phyloP scores from a whole-genome alignment of 495 filamentous ascomycete species.

The Delitschia confertaspora region DNA sequence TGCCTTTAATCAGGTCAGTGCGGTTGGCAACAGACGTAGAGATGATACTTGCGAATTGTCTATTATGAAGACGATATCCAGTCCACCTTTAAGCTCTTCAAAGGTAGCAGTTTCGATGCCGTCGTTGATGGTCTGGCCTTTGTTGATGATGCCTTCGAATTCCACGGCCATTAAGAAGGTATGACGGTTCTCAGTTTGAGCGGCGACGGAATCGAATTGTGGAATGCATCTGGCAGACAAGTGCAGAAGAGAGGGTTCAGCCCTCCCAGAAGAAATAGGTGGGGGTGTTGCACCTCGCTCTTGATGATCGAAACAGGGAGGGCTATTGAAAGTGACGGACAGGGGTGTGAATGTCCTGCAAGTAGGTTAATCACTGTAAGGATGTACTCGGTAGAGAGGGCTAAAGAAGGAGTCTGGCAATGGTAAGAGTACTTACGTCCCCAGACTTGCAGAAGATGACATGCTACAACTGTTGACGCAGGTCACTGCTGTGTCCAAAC shows the following conservation, averaged over 20 bases:
- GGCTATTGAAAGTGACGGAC: too few species aligned
- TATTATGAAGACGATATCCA: constrained; percentile 13
- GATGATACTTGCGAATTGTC: constrained; percentile 4
- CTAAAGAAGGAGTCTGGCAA: too few species aligned
- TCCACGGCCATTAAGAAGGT: constrained; percentile 8
- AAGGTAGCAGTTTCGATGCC: too few species aligned
- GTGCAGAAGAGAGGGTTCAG: not conserved
- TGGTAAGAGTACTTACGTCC: too few species aligned
- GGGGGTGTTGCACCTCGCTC: not conserved
- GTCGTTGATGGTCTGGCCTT: not conserved
- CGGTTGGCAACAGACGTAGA: not conserved
- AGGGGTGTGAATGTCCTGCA: too few species aligned
- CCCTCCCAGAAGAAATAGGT: not conserved
- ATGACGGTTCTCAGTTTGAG: not conserved
- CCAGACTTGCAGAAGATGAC: too few species aligned
- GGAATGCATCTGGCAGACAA: not conserved
- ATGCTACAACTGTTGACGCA: too few species aligned
- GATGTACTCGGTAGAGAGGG: too few species aligned
- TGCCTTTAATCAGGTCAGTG: constrained; percentile 2
- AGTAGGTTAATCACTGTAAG: too few species aligned
- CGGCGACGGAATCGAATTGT: not conserved
- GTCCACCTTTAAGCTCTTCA: too few species aligned
- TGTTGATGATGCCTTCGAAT: constrained; percentile 5
- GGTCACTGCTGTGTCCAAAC: too few species aligned
- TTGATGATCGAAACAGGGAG: not conserved